Percentiles rank a stretch among this genome's conserved stretches.
These are phyloP conservation scores for Pseudoneurospora amorphoporcata DNA, from an alignment of 495 filamentous ascomycete genomes.

Conservation along the genomic window DNA sequence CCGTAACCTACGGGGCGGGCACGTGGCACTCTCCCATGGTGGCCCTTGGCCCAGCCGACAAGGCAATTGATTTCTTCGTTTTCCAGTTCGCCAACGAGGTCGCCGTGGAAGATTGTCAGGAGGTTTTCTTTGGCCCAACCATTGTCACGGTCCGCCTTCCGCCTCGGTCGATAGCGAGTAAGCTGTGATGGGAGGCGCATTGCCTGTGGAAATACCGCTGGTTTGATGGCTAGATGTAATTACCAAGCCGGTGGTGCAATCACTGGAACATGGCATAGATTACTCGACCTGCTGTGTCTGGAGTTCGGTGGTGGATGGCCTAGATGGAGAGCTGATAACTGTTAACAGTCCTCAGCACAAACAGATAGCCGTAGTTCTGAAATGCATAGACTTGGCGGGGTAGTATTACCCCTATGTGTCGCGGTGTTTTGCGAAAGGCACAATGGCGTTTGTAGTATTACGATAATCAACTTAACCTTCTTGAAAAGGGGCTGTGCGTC, in stretches of 20 bases:
- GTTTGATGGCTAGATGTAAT: not conserved
- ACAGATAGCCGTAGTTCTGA: not conserved
- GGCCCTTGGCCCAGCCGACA: conserved; percentile 55
- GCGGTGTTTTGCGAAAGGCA: not conserved
- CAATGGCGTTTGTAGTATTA: not conserved
- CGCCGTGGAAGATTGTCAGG: conserved; percentile 79
- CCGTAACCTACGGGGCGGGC: conserved; percentile 81
- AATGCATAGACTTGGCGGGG: not conserved
- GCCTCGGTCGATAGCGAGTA: not conserved
- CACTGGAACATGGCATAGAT: not conserved
- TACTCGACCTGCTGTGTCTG: not conserved
- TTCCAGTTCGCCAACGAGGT: conserved; percentile 83
- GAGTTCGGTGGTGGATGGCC: not conserved
- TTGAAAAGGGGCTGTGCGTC: not conserved
- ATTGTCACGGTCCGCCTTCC: conserved; percentile 17
- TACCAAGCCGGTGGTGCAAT: not conserved
- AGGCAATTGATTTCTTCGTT: conserved; percentile 70
- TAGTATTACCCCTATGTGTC: not conserved
- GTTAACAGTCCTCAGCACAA: not conserved
- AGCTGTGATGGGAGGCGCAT: not conserved
- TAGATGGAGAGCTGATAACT: not conserved
- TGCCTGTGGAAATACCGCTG: not conserved
- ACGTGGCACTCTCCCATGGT: conserved; percentile 99
- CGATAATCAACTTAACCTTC: not conserved
- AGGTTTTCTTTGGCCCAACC: conserved; percentile 46